Evolutionary conservation across 192 early-diverging fungal genomes (phyloP).

Genomic region (Backusella luteola): DNA sequence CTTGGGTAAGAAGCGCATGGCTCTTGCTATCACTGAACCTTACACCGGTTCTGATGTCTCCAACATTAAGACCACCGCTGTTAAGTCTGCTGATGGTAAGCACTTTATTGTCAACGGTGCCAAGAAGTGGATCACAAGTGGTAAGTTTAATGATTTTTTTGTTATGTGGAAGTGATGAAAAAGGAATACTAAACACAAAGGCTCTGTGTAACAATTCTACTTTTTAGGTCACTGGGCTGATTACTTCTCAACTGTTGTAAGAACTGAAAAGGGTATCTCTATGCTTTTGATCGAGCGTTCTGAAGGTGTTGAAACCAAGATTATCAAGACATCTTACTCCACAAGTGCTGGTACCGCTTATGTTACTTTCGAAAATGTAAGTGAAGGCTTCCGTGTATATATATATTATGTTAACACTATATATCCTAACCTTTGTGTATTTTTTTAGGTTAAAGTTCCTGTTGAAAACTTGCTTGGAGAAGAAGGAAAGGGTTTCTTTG

Average conservation of each 20-base stretch:
- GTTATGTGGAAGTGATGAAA: constrained; percentile 38
- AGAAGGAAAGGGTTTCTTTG: constrained; percentile 62
- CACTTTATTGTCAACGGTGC: constrained; percentile 81
- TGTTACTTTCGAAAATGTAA: constrained; percentile 62
- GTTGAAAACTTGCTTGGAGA: constrained; percentile 69
- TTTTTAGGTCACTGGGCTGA: constrained; percentile 51
- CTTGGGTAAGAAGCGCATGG: constrained; percentile 75
- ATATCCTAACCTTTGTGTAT: neutral
- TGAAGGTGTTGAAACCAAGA: constrained; percentile 60
- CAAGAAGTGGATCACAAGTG: constrained; percentile 85
- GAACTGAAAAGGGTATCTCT: constrained; percentile 55
- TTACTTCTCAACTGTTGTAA: constrained; percentile 32
- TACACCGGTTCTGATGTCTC: constrained; percentile 74
- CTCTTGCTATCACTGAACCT: constrained; percentile 82
- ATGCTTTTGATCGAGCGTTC: constrained; percentile 67
- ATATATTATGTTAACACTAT: neutral
- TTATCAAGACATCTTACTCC: constrained; percentile 68
- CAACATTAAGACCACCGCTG: constrained; percentile 67
- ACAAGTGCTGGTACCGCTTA: constrained; percentile 63
- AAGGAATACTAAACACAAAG: neutral
- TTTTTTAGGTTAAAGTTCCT: constrained; percentile 57
- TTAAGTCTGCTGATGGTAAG: constrained; percentile 59
- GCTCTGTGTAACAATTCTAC: constrained; percentile 73
- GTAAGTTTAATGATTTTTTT: constrained; percentile 42
- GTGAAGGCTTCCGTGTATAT: neutral